These are phyloP conservation scores for Mollisiaceae sp. DNA, from an alignment of 2,329 filamentous ascomycete genomes.

Conservation along the genomic window DNA sequence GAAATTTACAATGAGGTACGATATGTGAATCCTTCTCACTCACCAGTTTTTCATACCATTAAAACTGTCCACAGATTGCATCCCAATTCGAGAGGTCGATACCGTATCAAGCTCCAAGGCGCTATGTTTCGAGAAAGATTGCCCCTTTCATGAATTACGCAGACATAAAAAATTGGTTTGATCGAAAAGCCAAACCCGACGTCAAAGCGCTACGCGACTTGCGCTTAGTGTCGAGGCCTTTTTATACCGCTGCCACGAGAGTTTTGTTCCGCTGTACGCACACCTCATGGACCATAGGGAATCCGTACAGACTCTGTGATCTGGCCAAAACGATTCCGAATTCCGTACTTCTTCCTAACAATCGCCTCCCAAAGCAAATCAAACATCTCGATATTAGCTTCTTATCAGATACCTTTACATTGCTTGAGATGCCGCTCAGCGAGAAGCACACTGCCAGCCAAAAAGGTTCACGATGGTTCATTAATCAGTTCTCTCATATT, in stretches of 20 bases:
- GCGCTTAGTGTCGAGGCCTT: conserved; percentile 1
- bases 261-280: not conserved
- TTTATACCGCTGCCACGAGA: not conserved
- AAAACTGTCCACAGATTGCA: not conserved
- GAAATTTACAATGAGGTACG: conserved; percentile 13
- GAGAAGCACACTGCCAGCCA: not conserved
- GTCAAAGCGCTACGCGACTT: not conserved
- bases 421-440: not conserved
- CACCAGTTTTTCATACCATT: not conserved
- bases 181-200: not conserved
- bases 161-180: not conserved
- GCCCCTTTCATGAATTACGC: not conserved
- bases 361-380: not conserved
- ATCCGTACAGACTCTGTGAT: not conserved
- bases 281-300: not conserved
- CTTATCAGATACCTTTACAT: not conserved
- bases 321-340: not conserved
- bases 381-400: not conserved
- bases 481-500: not conserved
- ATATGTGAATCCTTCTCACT: not conserved
- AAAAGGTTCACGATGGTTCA: not conserved
- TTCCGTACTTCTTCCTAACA: not conserved
- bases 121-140: no score
- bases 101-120: not conserved
- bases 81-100: not conserved